A percentile compares a stretch with the other conserved stretches of the same genome.
Conservation (phyloP, 2,329 filamentous ascomycete genomes). For the Didymellaceae sp. region DNA sequence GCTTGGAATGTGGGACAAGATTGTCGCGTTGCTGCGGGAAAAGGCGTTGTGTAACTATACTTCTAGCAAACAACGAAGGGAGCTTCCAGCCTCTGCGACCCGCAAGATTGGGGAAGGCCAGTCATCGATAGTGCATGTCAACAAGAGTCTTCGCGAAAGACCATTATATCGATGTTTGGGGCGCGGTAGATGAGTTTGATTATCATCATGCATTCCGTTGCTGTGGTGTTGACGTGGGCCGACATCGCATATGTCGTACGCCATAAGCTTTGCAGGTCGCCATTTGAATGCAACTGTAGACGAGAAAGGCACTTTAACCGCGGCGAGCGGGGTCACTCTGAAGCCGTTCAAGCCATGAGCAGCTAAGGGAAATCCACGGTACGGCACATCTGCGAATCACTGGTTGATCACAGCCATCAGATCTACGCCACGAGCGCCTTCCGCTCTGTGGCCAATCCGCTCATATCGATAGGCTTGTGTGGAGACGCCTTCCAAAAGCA, state of each 20-base stretch:
- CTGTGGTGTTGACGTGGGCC: conserved; percentile 14
- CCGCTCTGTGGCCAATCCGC: conserved; percentile 19
- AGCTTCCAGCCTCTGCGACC: neutral
- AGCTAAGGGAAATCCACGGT: neutral
- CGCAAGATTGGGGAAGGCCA: neutral
- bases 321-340: conserved; percentile 5
- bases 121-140: neutral
- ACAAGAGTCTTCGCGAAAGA: neutral
- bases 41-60: conserved; percentile 15
- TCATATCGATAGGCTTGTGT: conserved; percentile 6
- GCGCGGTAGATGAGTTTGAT: neutral
- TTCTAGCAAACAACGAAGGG: conserved; percentile 7
- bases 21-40: conserved; percentile 15
- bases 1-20: conserved; percentile 18
- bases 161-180: conserved; percentile 13
- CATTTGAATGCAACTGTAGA: conserved; percentile 17
- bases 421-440: conserved; percentile 25
- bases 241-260: conserved; percentile 5
- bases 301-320: conserved; percentile 13
- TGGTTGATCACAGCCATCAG: conserved; percentile 25
- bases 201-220: conserved; percentile 8
- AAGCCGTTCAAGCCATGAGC: neutral
- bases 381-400: conserved; percentile 9
- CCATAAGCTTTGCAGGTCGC: conserved; percentile 14
- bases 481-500: conserved; percentile 8